Percentiles rank a stretch among this genome's conserved stretches.
Conservation (phyloP, 2,329 filamentous ascomycete species). For the Exophiala oligosperma region DNA sequence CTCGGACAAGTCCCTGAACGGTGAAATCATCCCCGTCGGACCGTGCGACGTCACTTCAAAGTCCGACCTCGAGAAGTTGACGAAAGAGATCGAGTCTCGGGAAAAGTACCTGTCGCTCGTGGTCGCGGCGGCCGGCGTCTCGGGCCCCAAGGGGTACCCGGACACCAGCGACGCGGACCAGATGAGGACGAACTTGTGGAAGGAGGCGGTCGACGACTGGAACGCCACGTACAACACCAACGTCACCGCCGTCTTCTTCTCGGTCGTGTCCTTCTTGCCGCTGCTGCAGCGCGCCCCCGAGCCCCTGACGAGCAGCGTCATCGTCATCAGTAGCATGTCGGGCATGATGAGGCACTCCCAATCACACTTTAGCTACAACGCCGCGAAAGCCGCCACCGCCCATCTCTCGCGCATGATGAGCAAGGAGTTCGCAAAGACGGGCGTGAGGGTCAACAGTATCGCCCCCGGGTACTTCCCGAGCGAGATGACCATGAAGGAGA, state of each 20-base stretch:
- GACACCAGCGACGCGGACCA: constrained; percentile 52
- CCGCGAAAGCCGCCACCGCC: constrained; percentile 66
- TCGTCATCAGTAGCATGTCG: constrained; percentile 70
- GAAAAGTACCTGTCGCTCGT: constrained; percentile 67
- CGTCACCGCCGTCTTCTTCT: constrained; percentile 71
- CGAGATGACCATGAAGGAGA: constrained; percentile 61
- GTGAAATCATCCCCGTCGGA: constrained; percentile 55
- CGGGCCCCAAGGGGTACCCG: constrained; percentile 61
- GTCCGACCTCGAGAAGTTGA: constrained; percentile 56
- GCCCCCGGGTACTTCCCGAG: constrained; percentile 69
- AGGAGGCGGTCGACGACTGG: constrained; percentile 68
- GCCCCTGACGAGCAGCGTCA: constrained; percentile 40
- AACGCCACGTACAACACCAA: constrained; percentile 67
- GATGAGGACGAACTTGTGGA: constrained; percentile 60
- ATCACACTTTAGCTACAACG: constrained; percentile 71
- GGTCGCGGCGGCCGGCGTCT: constrained; percentile 64
- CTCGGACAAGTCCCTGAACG: constrained; percentile 34
- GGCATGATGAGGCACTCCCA: constrained; percentile 71
- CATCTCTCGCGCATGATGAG: constrained; percentile 65
- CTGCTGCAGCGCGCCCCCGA: constrained; percentile 62
- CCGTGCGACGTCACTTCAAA: constrained; percentile 64
- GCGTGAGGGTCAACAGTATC: constrained; percentile 69
- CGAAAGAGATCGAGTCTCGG: constrained; percentile 56
- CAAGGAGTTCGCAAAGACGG: constrained; percentile 66
- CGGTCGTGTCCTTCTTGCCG: constrained; percentile 65